Percentiles rank a stretch among this genome's conserved stretches.
Evolutionary conservation across 495 filamentous ascomycete species (phyloP).

Genomic region (Penicillium robsamsonii): DNA sequence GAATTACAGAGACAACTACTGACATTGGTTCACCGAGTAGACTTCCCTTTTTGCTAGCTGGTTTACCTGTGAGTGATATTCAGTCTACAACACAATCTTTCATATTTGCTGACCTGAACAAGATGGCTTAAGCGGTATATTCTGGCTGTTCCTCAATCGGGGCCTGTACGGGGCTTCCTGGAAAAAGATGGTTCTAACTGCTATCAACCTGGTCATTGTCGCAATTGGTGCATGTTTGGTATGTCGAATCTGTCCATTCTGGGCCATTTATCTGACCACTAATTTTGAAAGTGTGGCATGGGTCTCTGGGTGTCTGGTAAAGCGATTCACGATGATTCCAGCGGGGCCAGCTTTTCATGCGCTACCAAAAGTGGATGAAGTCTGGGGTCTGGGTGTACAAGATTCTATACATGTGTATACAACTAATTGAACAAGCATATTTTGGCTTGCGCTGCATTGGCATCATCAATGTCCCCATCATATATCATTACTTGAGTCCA

Average conservation of each 20-base stretch:
- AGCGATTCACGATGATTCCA: slow-evolving; percentile 23
- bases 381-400: background rate
- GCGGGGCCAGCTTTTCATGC: slow-evolving; percentile 24
- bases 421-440: background rate
- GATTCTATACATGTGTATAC: background rate
- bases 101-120: background rate
- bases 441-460: background rate
- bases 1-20: background rate
- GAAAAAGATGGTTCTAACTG: slow-evolving; percentile 31
- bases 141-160: slow-evolving; percentile 41
- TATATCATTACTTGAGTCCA: background rate
- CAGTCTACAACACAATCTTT: background rate
- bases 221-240: slow-evolving; percentile 31
- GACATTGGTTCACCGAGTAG: slow-evolving; percentile 14
- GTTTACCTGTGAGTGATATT: slow-evolving; percentile 48
- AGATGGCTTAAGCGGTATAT: slow-evolving; percentile 37
- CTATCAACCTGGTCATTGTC: slow-evolving; percentile 32
- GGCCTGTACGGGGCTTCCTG: slow-evolving; percentile 23
- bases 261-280: background rate
- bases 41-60: slow-evolving; percentile 38
- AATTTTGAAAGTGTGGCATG: slow-evolving; percentile 22
- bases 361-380: slow-evolving; percentile 3
- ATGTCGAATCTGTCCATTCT: background rate
- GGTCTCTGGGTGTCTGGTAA: slow-evolving; percentile 33
- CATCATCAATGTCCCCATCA: background rate